Conservation (phyloP, 1,139 yeast species). For the Wickerhamiella pararugosa region DNA sequence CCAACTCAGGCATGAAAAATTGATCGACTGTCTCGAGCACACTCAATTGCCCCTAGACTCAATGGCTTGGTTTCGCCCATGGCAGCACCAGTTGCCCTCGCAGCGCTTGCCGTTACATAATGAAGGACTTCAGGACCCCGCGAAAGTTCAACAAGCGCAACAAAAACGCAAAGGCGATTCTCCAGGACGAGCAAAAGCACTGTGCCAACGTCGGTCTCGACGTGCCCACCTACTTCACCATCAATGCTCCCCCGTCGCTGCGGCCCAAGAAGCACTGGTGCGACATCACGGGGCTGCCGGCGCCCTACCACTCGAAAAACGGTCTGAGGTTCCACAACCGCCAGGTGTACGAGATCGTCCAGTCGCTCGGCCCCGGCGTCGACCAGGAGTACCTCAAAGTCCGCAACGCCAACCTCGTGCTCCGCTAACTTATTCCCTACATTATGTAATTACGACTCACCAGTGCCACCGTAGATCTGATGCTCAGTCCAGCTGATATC, state of each 20-base stretch:
- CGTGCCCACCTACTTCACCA: constrained; percentile 26
- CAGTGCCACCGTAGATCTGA: too few relatives aligned
- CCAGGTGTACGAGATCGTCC: constrained; percentile 70
- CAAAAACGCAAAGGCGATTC: constrained; percentile 61
- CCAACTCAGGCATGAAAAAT: too few relatives aligned
- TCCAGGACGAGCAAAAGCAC: constrained; percentile 64
- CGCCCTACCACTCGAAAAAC: constrained; percentile 63
- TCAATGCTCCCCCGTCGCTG: constrained; percentile 81
- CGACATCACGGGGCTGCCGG: constrained; percentile 83
- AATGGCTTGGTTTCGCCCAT: too few relatives aligned
- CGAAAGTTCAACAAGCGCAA: constrained; percentile 21
- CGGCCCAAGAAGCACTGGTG: constrained; percentile 75
- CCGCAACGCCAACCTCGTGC: constrained; percentile 75
- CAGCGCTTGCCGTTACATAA: background rate
- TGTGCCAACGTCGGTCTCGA: constrained; percentile 20
- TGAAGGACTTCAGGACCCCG: background rate
- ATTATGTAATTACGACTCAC: too few relatives aligned
- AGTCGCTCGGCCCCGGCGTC: constrained; percentile 73
- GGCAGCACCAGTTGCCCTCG: background rate
- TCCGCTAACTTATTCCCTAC: constrained; percentile 29
- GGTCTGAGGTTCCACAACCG: constrained; percentile 68
- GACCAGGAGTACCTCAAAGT: constrained; percentile 86
- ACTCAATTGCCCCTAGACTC: too few relatives aligned
- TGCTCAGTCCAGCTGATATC: too few relatives aligned
- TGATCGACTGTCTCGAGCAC: too few relatives aligned